Evolutionary conservation across 306 rosid genomes (phyloP).

Genomic region (Acacia acuminata): DNA sequence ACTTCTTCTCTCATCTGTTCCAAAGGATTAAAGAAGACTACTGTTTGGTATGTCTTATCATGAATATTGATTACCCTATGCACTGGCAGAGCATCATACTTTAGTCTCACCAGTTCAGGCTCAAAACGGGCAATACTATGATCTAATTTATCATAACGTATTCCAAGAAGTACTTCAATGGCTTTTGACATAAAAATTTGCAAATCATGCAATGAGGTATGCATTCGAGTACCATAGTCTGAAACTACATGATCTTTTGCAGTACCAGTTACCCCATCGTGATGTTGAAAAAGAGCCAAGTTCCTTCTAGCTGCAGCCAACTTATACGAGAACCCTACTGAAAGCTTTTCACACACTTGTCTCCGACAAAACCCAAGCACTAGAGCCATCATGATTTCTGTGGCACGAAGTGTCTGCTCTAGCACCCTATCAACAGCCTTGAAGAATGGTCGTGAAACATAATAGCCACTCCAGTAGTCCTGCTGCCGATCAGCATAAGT

Average conservation of each 20-base stretch:
- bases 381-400: slow-evolving; percentile 87
- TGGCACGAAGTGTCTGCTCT: slow-evolving; percentile 86
- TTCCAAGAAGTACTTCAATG: slow-evolving; percentile 82
- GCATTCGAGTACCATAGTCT: slow-evolving; percentile 95
- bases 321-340: slow-evolving; percentile 77
- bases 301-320: slow-evolving; percentile 97
- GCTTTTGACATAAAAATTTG: slow-evolving; percentile 92
- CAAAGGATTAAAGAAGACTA: slow-evolving; percentile 69
- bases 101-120: slow-evolving; percentile 79
- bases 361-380: slow-evolving; percentile 78
- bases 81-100: slow-evolving; percentile 81
- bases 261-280: slow-evolving; percentile 98
- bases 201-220: slow-evolving; percentile 85
- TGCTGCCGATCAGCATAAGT: slow-evolving; percentile 92
- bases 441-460: slow-evolving; percentile 94
- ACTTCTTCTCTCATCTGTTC: slow-evolving; percentile 92
- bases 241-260: slow-evolving; percentile 93
- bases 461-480: slow-evolving; percentile 99
- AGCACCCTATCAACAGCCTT: slow-evolving; percentile 98
- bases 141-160: slow-evolving; percentile 77
- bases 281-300: slow-evolving; percentile 98
- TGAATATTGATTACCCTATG: slow-evolving; percentile 63
- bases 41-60: slow-evolving; percentile 67
- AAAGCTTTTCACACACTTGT: slow-evolving; percentile 81
- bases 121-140: slow-evolving; percentile 76